phyloP scores from a whole-genome alignment of 768 basidiomycete species.

The Collybia mongolica region DNA sequence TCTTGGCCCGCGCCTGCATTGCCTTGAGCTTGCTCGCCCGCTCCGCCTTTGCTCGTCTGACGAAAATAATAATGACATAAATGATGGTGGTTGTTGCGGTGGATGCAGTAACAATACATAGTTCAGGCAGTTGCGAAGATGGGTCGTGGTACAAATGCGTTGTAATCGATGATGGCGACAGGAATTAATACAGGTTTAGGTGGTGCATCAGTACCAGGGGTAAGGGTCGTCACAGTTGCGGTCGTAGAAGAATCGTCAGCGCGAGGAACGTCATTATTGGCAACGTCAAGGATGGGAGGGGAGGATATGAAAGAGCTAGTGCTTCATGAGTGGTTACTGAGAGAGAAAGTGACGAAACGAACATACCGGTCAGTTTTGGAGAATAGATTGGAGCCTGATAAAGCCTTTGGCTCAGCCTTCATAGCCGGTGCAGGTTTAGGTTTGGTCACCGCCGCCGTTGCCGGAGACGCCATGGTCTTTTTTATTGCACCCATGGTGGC shows the following conservation, averaged over 20 bases:
- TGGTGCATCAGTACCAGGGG: conserved; percentile 4
- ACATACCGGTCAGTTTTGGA: conserved; percentile 69
- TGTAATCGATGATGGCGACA: conserved; percentile 35
- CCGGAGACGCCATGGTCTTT: conserved; percentile 27
- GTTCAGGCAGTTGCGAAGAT: conserved; percentile 67
- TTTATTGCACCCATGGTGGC: conserved; percentile 25
- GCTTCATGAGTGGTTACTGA: conserved; percentile 67
- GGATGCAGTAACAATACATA: conserved; percentile 21
- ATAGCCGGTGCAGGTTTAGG: conserved; percentile 15
- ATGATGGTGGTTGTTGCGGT: conserved; percentile 16
- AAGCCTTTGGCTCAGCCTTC: conserved; percentile 10
- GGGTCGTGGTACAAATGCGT: conserved; percentile 64
- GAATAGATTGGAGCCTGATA: conserved; percentile 30
- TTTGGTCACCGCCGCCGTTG: conserved; percentile 18
- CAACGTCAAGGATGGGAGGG: conserved; percentile 13
- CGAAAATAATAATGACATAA: conserved; percentile 15
- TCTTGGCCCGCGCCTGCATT: conserved; percentile 71
- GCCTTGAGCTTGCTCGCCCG: conserved; percentile 67
- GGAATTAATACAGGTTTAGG: conserved; percentile 34
- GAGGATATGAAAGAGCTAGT: conserved; percentile 40
- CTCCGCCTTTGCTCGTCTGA: conserved; percentile 74
- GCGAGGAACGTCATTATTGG: conserved; percentile 9
- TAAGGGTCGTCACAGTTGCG: conserved; percentile 14
- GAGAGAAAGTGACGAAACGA: conserved; percentile 16
- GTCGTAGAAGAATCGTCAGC: conserved; percentile 6